Base-by-base conservation (phyloP, 202 grass and related monocot genomes). In the Brachypodium distachyon region DNA sequence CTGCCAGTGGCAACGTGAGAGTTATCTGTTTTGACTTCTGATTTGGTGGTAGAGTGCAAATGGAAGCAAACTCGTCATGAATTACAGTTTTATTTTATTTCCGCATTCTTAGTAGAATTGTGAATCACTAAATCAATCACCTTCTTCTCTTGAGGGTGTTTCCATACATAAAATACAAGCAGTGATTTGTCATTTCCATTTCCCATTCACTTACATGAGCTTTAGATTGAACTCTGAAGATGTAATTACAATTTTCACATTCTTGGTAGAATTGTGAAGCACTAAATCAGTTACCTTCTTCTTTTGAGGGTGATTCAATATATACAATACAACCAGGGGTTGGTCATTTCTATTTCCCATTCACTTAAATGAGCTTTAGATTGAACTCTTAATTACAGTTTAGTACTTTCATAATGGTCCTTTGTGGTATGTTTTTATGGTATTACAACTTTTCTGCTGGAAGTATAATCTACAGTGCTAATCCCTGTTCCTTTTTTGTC, bases 391-490 rank as follows among this genome's bases (percentile, higher is more conserved):
- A 78, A 38, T 36, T 77, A 44, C 23, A 57, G 19, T 47, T 9
- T 67, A 25, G 60, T 67, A 80, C 53, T 67, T 71, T 56, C 25
- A 67, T 4, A 2, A 7, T 52, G 51, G 26, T 58, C 22, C 19
- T 54, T 65, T 49, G 17, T 54, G 51, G n/a, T 81, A 67, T 22
- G 21, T 31, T 36, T 57, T 21, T 34, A 61, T 64, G 25, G 46
- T 82, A 77, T 12, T 40, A 31, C 25, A 19, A 29, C 28, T 58
- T n/a, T n/a, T n/a, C 63, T 85, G 4, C 22, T 57, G 79, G 44
- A 61, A 65, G 43, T 80, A 76, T 57, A 78, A 69, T 61, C 44
- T 81, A 77, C 33, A 66, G 40, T 80, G 59, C 28, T 9, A 48
- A 51, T 70, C 59, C 34, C n/a, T 75, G 18, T 47, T 57, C 61